Percentiles rank a stretch among this genome's conserved stretches.
phyloP scores from a whole-genome alignment of 2,329 filamentous ascomycete genomes.

The Periconia macrospinosa region DNA sequence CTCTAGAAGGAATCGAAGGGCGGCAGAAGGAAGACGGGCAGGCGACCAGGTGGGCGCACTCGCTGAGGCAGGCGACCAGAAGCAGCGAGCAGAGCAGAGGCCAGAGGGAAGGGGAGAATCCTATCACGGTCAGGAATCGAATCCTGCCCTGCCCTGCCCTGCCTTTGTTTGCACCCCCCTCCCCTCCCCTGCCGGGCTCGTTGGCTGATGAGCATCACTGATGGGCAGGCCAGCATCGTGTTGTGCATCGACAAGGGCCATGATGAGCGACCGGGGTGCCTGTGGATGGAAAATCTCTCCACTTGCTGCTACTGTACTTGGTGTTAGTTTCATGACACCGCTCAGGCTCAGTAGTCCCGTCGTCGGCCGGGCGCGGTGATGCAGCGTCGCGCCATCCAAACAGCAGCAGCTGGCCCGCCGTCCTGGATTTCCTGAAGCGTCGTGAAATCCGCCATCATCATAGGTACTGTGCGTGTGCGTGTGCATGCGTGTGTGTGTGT shows the following conservation, averaged over 20 bases:
- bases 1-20: not conserved
- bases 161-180: no score
- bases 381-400: slow-evolving; percentile 30
- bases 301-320: slow-evolving; percentile 4
- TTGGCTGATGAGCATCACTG: no score
- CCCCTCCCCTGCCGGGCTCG: no score
- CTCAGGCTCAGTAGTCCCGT: no score
- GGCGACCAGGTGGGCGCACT: not conserved
- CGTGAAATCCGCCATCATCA: no score
- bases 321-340: no score
- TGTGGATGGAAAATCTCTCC: slow-evolving; percentile 36
- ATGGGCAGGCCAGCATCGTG: not conserved
- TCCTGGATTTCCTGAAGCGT: slow-evolving; percentile 27
- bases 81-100: no score
- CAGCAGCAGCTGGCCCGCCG: slow-evolving; percentile 21
- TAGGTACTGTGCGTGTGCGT: no score
- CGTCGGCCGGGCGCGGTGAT: slow-evolving; percentile 3
- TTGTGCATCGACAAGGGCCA: slow-evolving; percentile 5
- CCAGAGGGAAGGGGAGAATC: no score
- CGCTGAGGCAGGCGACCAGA: not conserved
- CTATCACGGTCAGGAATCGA: no score
- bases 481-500: no score
- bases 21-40: not conserved
- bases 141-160: no score
- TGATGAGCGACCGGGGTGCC: slow-evolving; percentile 27